Base-by-base conservation (phyloP, 352 stramenopile species). In the Pythium apleroticum region DNA sequence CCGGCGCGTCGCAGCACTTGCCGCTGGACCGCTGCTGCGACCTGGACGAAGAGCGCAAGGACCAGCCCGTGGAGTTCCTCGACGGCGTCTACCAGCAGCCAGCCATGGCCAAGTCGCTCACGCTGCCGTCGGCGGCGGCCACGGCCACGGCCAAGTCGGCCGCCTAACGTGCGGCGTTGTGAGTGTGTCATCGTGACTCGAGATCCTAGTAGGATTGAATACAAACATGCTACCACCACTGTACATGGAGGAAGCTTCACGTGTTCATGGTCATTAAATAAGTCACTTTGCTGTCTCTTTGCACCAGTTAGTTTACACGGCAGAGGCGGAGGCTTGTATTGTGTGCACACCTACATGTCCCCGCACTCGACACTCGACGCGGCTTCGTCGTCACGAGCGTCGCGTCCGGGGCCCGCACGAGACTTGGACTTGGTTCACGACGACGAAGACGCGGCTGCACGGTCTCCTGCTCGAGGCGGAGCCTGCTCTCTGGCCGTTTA, bases 61-160 rank as follows among this genome's bases (percentile, higher is more conserved):
- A 83, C 25, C 68, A 86, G 20, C 57, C 68, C 30, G 84, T 86
- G 57, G 75, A 84, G 52, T 89, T 89, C 41, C 71, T 91, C 7
- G 71, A 91, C 66, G 76, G 74, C 59, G 73, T 89, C 12, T 91
- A 91, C 57, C 76, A 86, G 59, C 82, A 89, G 57, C 82, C 82
- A 60, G 82, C 80, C 1, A 87, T 91, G 78, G 57, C 65, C 45
- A 73, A 77, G 56, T 66, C 70, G 48, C 65, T 65, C 37, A 64
- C 55, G 37, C 37, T 69, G 37, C 55, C 55, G 6, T 52, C 15
- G 19, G 63, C 63, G 28, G 52, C 52, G 1, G 53, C 52, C 15
- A 62, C 10, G 5, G 52, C 45, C 20, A 62, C 60, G 22, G 60
- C 60, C 10, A 53, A 53, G 24, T 53, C 46, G 4, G 46, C 46